Evolutionary conservation across 2,329 filamentous ascomycete genomes (phyloP), one percentile per base, ranked within the genome.

Genomic region (Botrytis fabae): DNA sequence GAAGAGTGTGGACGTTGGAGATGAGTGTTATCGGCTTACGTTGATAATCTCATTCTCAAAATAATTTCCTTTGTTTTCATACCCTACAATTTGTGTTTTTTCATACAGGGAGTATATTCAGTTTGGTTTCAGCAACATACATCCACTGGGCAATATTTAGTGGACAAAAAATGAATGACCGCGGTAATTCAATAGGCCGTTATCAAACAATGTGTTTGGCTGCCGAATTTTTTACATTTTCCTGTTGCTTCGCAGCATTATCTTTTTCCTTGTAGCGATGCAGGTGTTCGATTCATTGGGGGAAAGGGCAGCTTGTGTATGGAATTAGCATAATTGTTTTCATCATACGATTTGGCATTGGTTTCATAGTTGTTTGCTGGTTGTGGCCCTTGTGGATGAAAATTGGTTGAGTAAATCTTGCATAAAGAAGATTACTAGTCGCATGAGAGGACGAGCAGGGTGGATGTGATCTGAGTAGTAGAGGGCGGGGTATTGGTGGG

Each of bases 1-100:
- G 96, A 80, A 89, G 96, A 79, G 96, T 99, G 74, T 99, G 96
- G 96, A 99, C 96, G 74, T 87, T 99, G 74, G 96, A 99, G 86
- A 99, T 99, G 93, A 96, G 93, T 81, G 93, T 96, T 71, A 96
- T 97, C 82, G 93, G 93, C 72, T 86, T 97, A 78, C 91, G 93
- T 71, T 78, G 72, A 78, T 57, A 28, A 40, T 5, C 18, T 61
- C 40, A 16, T 57, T 14, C 32, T 42, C 4, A 28, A 44, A 62
- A 38, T 8, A 25, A 25, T 65, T 71, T 51, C 44, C 63, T 35
- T 68, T 68, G 59, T 72, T 73, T 74, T 74, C 70, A 61, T 51
- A 54, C 46, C 46, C 70, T 66, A 61, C 61, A 66, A 66, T 71
- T 66, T 71, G 65, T 69, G 65, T 32, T 54, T 66, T 59, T 40